Evolutionary conservation across 1,284 basidiomycete species (phyloP), one percentile per base, ranked within the genome.

Genomic region (Pulchroboletus neoregius): DNA sequence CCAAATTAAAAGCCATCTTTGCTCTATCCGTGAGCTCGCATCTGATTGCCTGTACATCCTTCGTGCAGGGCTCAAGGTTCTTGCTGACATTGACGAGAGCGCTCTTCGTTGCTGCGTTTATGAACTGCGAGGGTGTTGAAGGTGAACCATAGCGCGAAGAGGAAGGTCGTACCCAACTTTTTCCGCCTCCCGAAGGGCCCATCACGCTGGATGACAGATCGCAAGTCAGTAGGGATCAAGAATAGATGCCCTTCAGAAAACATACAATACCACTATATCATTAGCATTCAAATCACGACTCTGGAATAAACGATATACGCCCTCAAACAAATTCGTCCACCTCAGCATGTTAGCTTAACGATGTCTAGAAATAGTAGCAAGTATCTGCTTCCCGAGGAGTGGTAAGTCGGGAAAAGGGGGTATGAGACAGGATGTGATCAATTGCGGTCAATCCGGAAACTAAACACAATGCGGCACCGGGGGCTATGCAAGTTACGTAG

Each of bases 191-290:
- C 0, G 60, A 39, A 33, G 60, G 58, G 10, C 57, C 57, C 1
- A 59, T 49, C 6, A 62, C 9, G 28, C 57, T 62, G 3, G 3
- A 31, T 16, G 4, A 35, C 11, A n/a, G 23, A n/a, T 10, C 15
- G 2, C 9, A n/a, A 27, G 45, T 62, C 12, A 62, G 46, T 15
- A 5, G 2, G 2, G 7, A 40, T 5, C 7, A 15, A 31, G n/a
- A n/a, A 22, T 11, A 4, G 8, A 10, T 9, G 18, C 0, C 26
- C 12, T 11, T n/a, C 23, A 2, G 9, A 20, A 42, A 16, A 43
- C 60, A 15, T 7, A 58, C 57, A 62, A 58, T 28, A 58, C 49
- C 4, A 54, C 60, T 5, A 61, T 30, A 18, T 58, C 57, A 9
- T 58, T 48, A 1, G 11, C 13, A 8, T 13, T 28, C 13, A 54